A percentile compares a stretch with the other conserved stretches of the same genome.
Conservation (phyloP, 164 flowering plant species). For the Taxillus chinensis region DNA sequence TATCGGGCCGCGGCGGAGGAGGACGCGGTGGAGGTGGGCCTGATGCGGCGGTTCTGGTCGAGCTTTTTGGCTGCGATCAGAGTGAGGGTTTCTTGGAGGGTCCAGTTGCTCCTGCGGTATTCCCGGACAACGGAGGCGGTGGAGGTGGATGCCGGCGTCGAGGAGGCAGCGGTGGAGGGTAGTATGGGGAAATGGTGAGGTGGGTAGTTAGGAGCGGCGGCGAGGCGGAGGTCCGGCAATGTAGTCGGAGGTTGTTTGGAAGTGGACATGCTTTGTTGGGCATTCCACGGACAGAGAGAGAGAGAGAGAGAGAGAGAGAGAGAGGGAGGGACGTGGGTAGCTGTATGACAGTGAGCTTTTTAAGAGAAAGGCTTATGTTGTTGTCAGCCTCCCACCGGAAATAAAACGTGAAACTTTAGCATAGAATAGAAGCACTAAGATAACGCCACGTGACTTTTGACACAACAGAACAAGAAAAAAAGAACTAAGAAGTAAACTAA, state of each 20-base stretch:
- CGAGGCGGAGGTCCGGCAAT: conserved; percentile 5
- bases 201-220: conserved; percentile 1
- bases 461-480: too few species aligned
- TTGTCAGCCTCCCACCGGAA: too few species aligned
- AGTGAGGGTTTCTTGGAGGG: conserved; percentile 25
- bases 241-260: conserved; percentile 15
- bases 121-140: conserved; percentile 15
- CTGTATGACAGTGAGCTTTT: too few species aligned
- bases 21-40: conserved; percentile 3
- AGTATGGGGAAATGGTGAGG: conserved; percentile 2
- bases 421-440: too few species aligned
- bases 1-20: conserved; percentile 1
- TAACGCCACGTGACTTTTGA: too few species aligned
- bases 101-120: conserved; percentile 35
- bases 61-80: conserved; percentile 30
- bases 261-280: background rate
- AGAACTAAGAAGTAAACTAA: too few species aligned
- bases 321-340: background rate
- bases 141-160: conserved; percentile 1
- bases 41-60: conserved; percentile 24
- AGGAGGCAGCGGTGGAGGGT: background rate
- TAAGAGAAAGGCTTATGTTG: too few species aligned
- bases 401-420: too few species aligned
- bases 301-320: background rate
- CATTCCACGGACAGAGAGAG: background rate